These are phyloP conservation scores for Paspalum vaginatum DNA, from an alignment of 176 grass and related monocot genomes.

Conservation along the genomic window DNA sequence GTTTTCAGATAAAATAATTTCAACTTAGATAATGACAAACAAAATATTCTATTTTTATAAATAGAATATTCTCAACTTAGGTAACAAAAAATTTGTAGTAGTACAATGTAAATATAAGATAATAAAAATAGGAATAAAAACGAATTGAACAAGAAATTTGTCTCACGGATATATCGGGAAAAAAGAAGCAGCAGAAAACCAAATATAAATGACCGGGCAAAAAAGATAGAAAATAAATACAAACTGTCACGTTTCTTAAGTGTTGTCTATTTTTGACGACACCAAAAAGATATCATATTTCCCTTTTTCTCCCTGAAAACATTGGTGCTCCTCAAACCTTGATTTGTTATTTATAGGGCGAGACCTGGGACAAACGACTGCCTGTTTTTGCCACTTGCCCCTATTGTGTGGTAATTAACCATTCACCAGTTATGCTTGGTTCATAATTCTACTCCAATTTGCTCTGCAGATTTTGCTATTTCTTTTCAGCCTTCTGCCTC, in stretches of 20 bases:
- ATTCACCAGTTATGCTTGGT: constrained; percentile 30
- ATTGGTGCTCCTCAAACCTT: constrained; percentile 42
- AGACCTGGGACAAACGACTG: constrained; percentile 11
- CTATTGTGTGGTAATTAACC: constrained; percentile 19
- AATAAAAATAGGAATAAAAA: too few species aligned
- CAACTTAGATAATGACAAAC: too few species aligned
- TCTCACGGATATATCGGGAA: too few species aligned
- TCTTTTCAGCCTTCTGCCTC: constrained; percentile 23
- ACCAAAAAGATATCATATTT: background rate
- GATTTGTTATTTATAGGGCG: constrained; percentile 52
- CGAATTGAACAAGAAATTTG: too few species aligned
- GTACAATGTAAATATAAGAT: too few species aligned
- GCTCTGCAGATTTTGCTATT: background rate
- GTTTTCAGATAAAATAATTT: too few species aligned
- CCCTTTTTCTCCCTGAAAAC: background rate
- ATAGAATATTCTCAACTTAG: too few species aligned
- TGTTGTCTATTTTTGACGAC: constrained; percentile 30
- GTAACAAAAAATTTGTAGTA: too few species aligned
- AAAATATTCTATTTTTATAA: too few species aligned
- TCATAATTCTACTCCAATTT: constrained; percentile 28
- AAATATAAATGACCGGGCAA: too few species aligned
- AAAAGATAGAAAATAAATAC: too few species aligned
- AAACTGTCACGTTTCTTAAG: background rate
- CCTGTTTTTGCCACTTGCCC: constrained; percentile 14
- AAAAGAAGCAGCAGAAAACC: too few species aligned